A percentile compares a stretch with the other conserved stretches of the same genome.
Conservation (phyloP, 2,329 filamentous ascomycete genomes). For the Aaosphaeria pasadenensis region DNA sequence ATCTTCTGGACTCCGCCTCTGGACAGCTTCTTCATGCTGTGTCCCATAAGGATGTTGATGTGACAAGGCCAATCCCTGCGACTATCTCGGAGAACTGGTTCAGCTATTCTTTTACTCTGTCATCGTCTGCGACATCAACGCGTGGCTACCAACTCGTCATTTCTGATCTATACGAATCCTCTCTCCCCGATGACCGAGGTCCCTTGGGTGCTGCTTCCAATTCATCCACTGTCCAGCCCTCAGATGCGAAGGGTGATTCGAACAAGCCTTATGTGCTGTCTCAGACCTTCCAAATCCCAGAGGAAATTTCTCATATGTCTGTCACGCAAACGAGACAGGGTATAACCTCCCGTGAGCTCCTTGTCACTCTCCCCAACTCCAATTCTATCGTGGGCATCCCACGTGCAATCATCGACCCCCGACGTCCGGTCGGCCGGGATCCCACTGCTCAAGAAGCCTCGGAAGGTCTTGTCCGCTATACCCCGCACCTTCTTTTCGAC, state of each 20-base stretch:
- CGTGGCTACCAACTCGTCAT: constrained; percentile 85
- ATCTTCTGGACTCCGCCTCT: constrained; percentile 82
- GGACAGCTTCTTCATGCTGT: constrained; percentile 74
- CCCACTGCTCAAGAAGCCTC: constrained; percentile 74
- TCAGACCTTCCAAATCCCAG: constrained; percentile 76
- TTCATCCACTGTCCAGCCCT: constrained; percentile 72
- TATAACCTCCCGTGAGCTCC: constrained; percentile 77
- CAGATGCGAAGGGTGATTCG: constrained; percentile 53
- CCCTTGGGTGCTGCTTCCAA: constrained; percentile 67
- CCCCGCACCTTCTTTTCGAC: constrained; percentile 76
- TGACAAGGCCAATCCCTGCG: constrained; percentile 69
- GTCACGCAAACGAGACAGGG: constrained; percentile 91
- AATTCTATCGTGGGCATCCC: constrained; percentile 78
- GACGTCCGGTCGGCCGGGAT: constrained; percentile 81
- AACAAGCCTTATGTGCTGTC: constrained; percentile 72
- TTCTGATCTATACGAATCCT: constrained; percentile 87
- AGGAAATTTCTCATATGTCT: constrained; percentile 73
- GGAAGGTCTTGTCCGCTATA: constrained; percentile 78
- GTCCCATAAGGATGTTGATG: constrained; percentile 71
- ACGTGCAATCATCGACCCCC: constrained; percentile 75
- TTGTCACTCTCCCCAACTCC: constrained; percentile 72
- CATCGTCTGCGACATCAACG: constrained; percentile 47
- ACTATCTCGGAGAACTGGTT: constrained; percentile 94
- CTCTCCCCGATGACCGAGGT: constrained; percentile 78
- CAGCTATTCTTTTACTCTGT: constrained; percentile 69